Evolutionary conservation across 202 grass and related monocot genomes (phyloP), one percentile per base, ranked within the genome.

Genomic region (Zizania palustris): DNA sequence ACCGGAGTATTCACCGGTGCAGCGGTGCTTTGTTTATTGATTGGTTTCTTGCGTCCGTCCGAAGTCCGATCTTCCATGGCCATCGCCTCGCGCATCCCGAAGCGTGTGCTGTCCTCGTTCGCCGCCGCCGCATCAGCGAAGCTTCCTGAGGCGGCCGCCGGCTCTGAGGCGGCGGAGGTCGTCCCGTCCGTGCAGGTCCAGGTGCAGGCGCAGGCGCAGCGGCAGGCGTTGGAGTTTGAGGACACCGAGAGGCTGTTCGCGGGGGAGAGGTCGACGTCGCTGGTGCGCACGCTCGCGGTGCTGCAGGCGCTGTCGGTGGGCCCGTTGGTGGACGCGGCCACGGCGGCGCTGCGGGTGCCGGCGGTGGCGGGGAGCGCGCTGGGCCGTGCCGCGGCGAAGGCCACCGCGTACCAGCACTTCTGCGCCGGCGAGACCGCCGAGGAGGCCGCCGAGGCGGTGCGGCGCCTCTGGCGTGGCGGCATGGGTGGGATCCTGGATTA

Each of bases 401-500:
- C 85, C 28, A 98, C 91, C 3, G 84, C 93, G 5, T 90, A 87
- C 76, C 67, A 28, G 49, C 89, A 90, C 75, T 95, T 98, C 82
- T 92, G 87, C 46, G 96, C 91, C 1, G 96, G 91, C 14, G 96
- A 98, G 83, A 67, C 89, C 15, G 72, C 80, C 0, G 87, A 79
- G 10, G 96, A 95, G 51, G 96, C 87, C 33, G 84, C 82, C 1
- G 79, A 19, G 22, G 72, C 86, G 49, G 87, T 90, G 36, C 63
- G 81, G 51, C 75, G 63, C 50, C 85, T 98, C 4, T 98, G 85
- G 80, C 74, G 36, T 9, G 18, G 60, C 1, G 83, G 96, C 44
- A 69, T 98, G 83, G 84, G 87, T 33, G 88, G 87, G 22, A 95
- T 98, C 69, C 80, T 98, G 0, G 96, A 98, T 79, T 95, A 87